These are phyloP conservation scores for Lachnellula arida DNA, from an alignment of 2,329 filamentous ascomycete species.

Conservation along the genomic window DNA sequence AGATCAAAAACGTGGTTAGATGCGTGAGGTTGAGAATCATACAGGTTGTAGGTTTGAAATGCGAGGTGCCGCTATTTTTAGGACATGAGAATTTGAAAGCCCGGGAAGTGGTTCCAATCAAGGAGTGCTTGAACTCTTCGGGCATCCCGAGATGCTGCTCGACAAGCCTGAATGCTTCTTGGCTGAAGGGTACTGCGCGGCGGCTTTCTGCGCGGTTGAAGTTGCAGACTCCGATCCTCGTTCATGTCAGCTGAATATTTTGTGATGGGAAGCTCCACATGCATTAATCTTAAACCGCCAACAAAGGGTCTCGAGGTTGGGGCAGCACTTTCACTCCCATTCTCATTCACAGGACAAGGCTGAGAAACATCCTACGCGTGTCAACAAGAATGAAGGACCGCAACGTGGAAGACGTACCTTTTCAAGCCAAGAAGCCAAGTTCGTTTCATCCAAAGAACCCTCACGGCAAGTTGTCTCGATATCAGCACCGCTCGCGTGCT, in stretches of 20 bases:
- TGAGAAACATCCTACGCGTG: neutral
- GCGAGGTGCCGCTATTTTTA: neutral
- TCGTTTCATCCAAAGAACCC: neutral
- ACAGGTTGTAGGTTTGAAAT: neutral
- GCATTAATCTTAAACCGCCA: neutral
- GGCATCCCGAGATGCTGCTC: constrained; percentile 1
- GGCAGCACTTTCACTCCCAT: neutral
- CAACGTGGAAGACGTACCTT: neutral
- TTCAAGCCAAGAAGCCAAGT: neutral
- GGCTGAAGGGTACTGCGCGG: neutral
- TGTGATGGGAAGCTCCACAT: neutral
- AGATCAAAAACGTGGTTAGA: neutral
- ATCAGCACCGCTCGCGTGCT: neutral
- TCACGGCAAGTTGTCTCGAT: neutral
- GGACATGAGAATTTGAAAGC: neutral
- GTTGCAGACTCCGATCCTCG: neutral
- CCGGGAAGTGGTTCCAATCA: neutral
- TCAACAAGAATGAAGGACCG: neutral
- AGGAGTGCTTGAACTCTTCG: neutral
- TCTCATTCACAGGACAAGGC: neutral
- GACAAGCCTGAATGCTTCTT: neutral
- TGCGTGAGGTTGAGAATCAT: neutral
- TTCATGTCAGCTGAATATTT: neutral
- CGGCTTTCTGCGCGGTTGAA: neutral
- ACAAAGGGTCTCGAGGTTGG: neutral